Percentiles rank a stretch among this genome's conserved stretches.
Evolutionary conservation across 441 rosid species (phyloP).

Genomic region (Populus trichocarpa): DNA sequence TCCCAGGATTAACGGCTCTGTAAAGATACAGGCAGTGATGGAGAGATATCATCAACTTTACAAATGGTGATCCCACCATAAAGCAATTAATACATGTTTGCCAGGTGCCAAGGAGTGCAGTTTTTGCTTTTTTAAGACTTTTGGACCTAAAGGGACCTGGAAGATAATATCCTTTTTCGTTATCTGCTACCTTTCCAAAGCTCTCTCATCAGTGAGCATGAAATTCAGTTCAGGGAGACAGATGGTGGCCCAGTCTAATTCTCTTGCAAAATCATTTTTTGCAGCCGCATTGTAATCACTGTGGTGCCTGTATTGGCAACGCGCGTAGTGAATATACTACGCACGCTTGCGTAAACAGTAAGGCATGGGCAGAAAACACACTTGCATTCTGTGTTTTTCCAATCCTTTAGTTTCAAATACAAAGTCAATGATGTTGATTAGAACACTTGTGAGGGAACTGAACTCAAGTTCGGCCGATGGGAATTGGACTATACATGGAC

Average conservation of each 20-base stretch:
- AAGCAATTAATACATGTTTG: neutral
- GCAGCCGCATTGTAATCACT: neutral
- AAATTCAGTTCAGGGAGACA: slow-evolving; percentile 5
- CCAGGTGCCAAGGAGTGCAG: neutral
- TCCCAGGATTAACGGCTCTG: slow-evolving; percentile 25
- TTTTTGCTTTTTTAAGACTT: slow-evolving; percentile 1
- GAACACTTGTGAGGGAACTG: neutral
- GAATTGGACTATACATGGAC: too few relatives aligned
- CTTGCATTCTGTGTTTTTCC: neutral
- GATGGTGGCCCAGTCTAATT: slow-evolving; percentile 9
- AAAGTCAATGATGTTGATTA: neutral
- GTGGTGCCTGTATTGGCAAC: neutral
- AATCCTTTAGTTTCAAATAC: neutral
- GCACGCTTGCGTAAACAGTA: neutral
- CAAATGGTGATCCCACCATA: slow-evolving; percentile 18
- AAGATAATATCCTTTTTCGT: neutral
- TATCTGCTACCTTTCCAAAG: slow-evolving; percentile 12
- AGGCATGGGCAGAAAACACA: neutral
- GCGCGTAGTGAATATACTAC: neutral
- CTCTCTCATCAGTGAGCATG: slow-evolving; percentile 4
- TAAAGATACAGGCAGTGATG: slow-evolving; percentile 5
- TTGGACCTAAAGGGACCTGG: slow-evolving; percentile 12
- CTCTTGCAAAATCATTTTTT: slow-evolving; percentile 5
- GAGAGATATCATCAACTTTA: slow-evolving; percentile 9
- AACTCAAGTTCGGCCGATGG: neutral